phyloP scores from a whole-genome alignment of 2,329 filamentous ascomycete genomes.

The Bipolaris zeicola region DNA sequence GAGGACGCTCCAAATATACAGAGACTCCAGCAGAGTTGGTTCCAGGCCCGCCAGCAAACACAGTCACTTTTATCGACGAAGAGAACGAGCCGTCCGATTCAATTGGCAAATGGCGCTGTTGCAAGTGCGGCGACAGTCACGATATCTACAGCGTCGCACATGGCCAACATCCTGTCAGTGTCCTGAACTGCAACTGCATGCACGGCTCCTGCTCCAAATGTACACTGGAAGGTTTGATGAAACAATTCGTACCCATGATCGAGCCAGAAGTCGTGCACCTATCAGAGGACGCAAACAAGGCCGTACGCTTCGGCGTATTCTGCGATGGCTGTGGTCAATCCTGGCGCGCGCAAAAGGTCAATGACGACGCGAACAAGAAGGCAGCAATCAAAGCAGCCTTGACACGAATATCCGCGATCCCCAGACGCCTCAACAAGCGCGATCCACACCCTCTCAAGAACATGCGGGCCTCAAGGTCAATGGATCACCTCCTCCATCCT shows the following conservation, averaged over 20 bases:
- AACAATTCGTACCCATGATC: slow-evolving; percentile 31
- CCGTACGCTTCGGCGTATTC: slow-evolving; percentile 31
- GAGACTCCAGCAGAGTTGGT: no score
- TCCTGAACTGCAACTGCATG: slow-evolving; percentile 29
- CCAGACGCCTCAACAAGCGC: slow-evolving; percentile 17
- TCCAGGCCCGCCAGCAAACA: not conserved
- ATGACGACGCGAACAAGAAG: slow-evolving; percentile 11
- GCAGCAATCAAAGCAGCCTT: slow-evolving; percentile 13
- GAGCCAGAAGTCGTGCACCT: slow-evolving; percentile 29
- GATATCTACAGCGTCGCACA: slow-evolving; percentile 11
- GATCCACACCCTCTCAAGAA: slow-evolving; percentile 9
- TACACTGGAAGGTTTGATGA: slow-evolving; percentile 24
- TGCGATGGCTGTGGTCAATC: slow-evolving; percentile 32
- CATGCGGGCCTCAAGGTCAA: slow-evolving; percentile 21
- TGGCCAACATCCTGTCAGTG: slow-evolving; percentile 24
- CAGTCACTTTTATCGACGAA: not conserved
- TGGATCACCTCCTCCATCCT: slow-evolving; percentile 13
- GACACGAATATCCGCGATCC: slow-evolving; percentile 14
- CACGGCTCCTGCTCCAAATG: slow-evolving; percentile 35
- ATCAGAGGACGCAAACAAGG: slow-evolving; percentile 10
- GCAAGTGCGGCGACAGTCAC: slow-evolving; percentile 11
- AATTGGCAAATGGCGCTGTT: slow-evolving; percentile 19
- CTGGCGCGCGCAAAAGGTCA: slow-evolving; percentile 24
- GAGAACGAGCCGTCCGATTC: not conserved
- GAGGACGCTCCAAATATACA: not conserved